These are phyloP conservation scores for Penicillium argentinense DNA, from an alignment of 495 filamentous ascomycete species.

Conservation along the genomic window DNA sequence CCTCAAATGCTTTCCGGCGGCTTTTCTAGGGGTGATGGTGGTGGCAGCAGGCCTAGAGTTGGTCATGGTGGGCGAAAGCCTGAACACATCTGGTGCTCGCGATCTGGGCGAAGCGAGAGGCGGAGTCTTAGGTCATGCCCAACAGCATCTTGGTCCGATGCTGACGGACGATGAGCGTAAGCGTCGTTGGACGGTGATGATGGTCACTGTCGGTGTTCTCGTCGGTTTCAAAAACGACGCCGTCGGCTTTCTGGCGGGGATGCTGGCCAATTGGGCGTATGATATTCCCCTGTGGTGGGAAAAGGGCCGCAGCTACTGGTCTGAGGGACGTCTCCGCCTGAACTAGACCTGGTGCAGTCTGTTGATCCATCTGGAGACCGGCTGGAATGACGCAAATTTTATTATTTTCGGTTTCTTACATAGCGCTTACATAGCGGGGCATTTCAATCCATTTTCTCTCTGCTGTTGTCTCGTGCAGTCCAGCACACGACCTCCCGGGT, in stretches of 20 bases:
- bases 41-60: constrained; percentile 85
- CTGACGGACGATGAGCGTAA: constrained; percentile 61
- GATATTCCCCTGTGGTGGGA: constrained; percentile 34
- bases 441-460: too few relatives aligned
- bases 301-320: constrained; percentile 26
- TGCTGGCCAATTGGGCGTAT: constrained; percentile 65
- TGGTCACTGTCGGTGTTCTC: constrained; percentile 76
- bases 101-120: constrained; percentile 48
- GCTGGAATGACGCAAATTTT: too few relatives aligned
- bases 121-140: constrained; percentile 39
- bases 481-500: too few relatives aligned
- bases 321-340: constrained; percentile 34
- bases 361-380: too few relatives aligned
- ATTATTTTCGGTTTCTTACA: too few relatives aligned
- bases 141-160: constrained; percentile 34
- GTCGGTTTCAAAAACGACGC: constrained; percentile 89
- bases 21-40: constrained; percentile 82
- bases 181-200: constrained; percentile 81
- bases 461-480: too few relatives aligned
- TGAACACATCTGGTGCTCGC: constrained; percentile 67
- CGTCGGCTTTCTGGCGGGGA: constrained; percentile 79
- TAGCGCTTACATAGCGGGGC: too few relatives aligned
- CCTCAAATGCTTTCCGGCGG: constrained; percentile 67
- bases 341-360: too few relatives aligned
- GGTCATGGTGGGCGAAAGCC: constrained; percentile 74